Base-by-base conservation (phyloP, 768 basidiomycete genomes). In the Hysterangium stoloniferum region DNA sequence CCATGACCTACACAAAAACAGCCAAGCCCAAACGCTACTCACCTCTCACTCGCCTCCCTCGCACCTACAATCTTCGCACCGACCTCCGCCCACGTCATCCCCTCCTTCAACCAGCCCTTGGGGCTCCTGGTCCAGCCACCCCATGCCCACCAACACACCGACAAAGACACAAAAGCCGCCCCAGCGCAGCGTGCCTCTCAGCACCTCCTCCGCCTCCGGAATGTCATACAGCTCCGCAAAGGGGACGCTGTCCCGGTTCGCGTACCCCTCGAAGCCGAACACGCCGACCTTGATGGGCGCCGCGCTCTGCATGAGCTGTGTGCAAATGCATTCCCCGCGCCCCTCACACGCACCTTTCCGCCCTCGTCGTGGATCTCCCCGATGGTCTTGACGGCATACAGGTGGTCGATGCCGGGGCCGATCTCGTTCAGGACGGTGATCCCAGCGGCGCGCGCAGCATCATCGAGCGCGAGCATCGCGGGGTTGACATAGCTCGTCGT, bases 131-230 rank as follows among this genome's bases (percentile, higher is more conserved):
- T 91, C 78, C 55, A 98, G 69, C 81, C 88, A 94, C 11, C 92
- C 92, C 42, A 97, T 69, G 59, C 86, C 74, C 36, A 96, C 92
- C 54, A 96, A 77, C 4, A 84, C 82, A 57, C 76, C 78, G 68
- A 97, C 83, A 67, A 98, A 95, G 68, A 88, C 85, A 7, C 93
- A 92, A 88, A 97, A 97, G 46, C 94, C 94, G 62, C 92, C 89
- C 69, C 92, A 97, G 54, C 95, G 76, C 66, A 98, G 71, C 2
- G 96, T 97, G 25, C 96, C 96, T 28, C 96, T 80, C 44, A 97
- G 76, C 54, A 94, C 77, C 4, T 89, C 93, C 70, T 96, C 82
- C 8, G 90, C 92, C 66, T 98, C 96, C 11, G 88, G 87, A 56
- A 99, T 94, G 57, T 78, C 72, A 74, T 99, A 99, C 61, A 75